These are phyloP conservation scores for Sphaceloma murrayae DNA, from an alignment of 2,329 filamentous ascomycete species.

Conservation along the genomic window DNA sequence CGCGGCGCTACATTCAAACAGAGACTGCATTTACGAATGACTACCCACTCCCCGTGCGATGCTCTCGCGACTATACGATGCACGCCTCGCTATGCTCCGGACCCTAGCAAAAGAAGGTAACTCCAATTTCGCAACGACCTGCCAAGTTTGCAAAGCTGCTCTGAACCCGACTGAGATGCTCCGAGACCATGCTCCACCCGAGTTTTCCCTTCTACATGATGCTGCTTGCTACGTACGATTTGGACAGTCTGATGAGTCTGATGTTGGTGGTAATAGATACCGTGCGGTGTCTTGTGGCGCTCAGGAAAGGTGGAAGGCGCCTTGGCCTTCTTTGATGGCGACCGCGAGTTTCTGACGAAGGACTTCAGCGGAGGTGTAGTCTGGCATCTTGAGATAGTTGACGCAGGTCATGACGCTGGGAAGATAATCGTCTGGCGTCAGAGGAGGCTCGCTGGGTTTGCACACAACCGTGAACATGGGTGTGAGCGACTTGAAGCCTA, in stretches of 20 bases:
- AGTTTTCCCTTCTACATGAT: slow-evolving; percentile 25
- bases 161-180: too few relatives aligned
- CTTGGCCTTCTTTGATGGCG: slow-evolving; percentile 91
- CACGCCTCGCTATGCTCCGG: slow-evolving; percentile 12
- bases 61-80: not conserved
- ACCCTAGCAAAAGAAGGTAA: not conserved
- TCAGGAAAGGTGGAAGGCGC: slow-evolving; percentile 74
- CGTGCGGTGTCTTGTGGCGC: not conserved
- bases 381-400: slow-evolving; percentile 95
- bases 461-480: slow-evolving; percentile 99
- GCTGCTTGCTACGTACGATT: not conserved
- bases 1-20: not conserved
- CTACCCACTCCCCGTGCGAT: not conserved
- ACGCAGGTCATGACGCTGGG: slow-evolving; percentile 99
- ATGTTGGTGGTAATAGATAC: not conserved
- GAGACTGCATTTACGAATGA: slow-evolving; percentile 10
- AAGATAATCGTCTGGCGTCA: slow-evolving; percentile 92
- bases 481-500: slow-evolving; percentile 91
- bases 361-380: slow-evolving; percentile 72
- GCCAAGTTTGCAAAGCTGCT: too few relatives aligned
- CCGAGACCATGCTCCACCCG: slow-evolving; percentile 20
- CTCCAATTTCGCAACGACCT: too few relatives aligned
- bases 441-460: slow-evolving; percentile 93
- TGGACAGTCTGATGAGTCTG: not conserved
- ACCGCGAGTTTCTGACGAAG: slow-evolving; percentile 70